Evolutionary conservation across 2,329 filamentous ascomycete species (phyloP), one percentile per base, ranked within the genome.

Genomic region (Cladosporium colombiae): DNA sequence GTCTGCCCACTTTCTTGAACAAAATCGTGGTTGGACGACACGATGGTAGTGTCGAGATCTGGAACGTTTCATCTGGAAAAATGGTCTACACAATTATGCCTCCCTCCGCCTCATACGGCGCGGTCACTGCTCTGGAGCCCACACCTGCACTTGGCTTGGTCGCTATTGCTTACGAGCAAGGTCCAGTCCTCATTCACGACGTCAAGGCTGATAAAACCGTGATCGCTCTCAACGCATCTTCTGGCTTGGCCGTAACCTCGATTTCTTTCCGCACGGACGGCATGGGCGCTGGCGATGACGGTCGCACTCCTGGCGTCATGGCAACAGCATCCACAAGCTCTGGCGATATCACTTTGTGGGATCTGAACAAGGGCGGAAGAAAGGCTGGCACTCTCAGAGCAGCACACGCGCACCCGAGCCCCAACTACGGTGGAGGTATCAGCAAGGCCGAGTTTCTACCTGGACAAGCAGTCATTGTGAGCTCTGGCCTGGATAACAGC

Each of bases 261-360:
- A 95, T 99, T 63, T 89, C 92, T 0, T 99, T 99, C 81, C 87
- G 96, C 62, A 95, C 90, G 0, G 95, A 99, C 74, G 91, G 91
- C 7, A 81, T 91, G 63, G 95, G 95, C 29, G 93, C 95, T 18
- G 94, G 93, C 8, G 88, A 92, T 37, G 92, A 97, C 78, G 93
- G 94, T 0, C 87, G 88, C 64, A 88, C 89, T 71, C 87, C 93
- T 40, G 95, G 95, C 63, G 92, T 97, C 64, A 97, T 99, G 93
- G 94, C 94, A 8, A 98, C 95, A 0, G 88, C 92, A 10, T 93
- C 91, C 25, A 82, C 83, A 29, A 83, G 86, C 4, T 93, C 86
- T 68, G 94, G 95, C 37, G 95, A 99, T 77, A 86, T 99, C 53
- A 96, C 92, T 0, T 90, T 99, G 69, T 99, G 95, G 95, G 95